Evolutionary conservation across 2,329 filamentous ascomycete genomes (phyloP).

Genomic region (Penicillium sp.): DNA sequence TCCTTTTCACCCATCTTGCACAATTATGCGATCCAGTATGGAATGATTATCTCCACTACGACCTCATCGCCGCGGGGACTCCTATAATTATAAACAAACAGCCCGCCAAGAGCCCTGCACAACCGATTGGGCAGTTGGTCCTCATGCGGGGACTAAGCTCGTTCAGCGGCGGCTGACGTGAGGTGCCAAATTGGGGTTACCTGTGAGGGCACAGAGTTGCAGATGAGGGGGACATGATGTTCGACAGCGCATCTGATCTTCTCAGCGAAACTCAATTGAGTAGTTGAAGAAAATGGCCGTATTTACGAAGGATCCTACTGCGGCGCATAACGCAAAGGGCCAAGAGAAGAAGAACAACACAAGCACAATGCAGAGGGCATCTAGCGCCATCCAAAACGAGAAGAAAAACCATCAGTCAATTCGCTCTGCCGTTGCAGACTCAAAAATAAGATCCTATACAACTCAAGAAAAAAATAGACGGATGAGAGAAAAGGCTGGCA

Average conservation of each 20-base stretch:
- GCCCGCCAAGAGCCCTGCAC: not conserved
- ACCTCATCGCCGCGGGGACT: not conserved
- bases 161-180: slow-evolving; percentile 1
- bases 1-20: not conserved
- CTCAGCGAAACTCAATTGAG: not conserved
- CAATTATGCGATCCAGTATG: not conserved
- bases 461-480: slow-evolving; percentile 17
- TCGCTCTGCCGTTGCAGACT: slow-evolving; percentile 24
- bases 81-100: not conserved
- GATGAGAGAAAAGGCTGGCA: slow-evolving; percentile 10
- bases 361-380: slow-evolving; percentile 17
- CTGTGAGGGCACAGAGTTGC: not conserved
- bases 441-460: slow-evolving; percentile 27
- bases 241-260: not conserved
- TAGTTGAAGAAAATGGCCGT: not conserved
- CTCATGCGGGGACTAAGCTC: not conserved
- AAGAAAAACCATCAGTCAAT: slow-evolving; percentile 19
- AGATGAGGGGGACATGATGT: not conserved
- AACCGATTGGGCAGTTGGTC: not conserved
- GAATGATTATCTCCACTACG: not conserved
- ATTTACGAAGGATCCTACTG: not conserved
- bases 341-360: slow-evolving; percentile 10
- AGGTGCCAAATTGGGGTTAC: not conserved
- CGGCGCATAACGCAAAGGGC: not conserved
- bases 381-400: slow-evolving; percentile 10